Percentiles rank a stretch among this genome's conserved stretches.
Conservation (phyloP, 2,329 filamentous ascomycete species). For the Cytospora chrysosperma region DNA sequence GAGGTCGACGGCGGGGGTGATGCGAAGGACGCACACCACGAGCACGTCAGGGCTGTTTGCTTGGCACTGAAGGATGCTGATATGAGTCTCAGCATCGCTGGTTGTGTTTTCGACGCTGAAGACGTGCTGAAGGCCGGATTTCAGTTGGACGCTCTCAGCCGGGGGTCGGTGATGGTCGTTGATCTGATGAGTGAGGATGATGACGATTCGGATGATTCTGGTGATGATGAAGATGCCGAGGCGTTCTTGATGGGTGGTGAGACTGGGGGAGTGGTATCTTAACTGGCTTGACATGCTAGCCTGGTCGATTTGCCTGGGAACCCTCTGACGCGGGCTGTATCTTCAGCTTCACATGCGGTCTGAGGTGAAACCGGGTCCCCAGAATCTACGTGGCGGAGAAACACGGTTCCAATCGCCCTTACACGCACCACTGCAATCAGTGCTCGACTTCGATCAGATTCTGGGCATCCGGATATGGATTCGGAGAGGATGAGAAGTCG, state of each 20-base stretch:
- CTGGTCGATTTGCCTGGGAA: neutral
- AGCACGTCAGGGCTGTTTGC: slow-evolving; percentile 28
- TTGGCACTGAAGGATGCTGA: slow-evolving; percentile 28
- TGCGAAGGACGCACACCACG: slow-evolving; percentile 26
- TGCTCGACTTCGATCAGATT: neutral
- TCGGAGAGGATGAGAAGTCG: neutral
- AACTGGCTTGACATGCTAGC: neutral
- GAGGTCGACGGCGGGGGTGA: slow-evolving; percentile 14
- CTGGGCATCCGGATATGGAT: neutral
- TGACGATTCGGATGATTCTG: slow-evolving; percentile 17
- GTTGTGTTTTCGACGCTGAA: slow-evolving; percentile 26
- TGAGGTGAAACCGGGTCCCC: neutral
- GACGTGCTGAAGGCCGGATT: slow-evolving; percentile 27
- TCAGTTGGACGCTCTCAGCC: slow-evolving; percentile 27
- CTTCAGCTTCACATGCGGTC: neutral
- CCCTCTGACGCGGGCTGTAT: neutral
- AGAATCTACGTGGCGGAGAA: neutral
- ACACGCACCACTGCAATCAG: neutral
- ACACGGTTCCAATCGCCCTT: neutral
- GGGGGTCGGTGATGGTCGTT: slow-evolving; percentile 27
- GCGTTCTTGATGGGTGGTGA: slow-evolving; percentile 15
- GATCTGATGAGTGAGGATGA: slow-evolving; percentile 27
- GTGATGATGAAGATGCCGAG: slow-evolving; percentile 25
- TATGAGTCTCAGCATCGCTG: slow-evolving; percentile 27
- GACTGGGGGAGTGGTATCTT: slow-evolving; percentile 7